Evolutionary conservation across 805 yeast species (phyloP), one percentile per base, ranked within the genome.

Genomic region (Kodamaea neixiangensis): DNA sequence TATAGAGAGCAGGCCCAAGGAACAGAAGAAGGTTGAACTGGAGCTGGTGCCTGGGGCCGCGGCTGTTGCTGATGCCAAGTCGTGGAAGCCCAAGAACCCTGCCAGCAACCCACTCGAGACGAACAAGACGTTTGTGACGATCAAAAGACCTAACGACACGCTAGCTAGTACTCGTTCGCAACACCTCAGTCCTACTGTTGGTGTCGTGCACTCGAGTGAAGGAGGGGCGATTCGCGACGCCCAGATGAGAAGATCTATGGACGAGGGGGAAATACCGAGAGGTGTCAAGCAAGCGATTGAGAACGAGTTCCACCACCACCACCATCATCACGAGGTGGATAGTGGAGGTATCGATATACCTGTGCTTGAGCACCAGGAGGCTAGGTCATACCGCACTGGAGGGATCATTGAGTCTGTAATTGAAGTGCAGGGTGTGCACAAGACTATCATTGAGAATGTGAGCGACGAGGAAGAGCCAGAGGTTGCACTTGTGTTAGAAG

Each of bases 361-460:
- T 11, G 44, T 44, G n/a, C 31, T 51, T 9, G 75, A 71, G 54
- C 59, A 57, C 52, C 68, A 63, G 53, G 75, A 72, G 54, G 56
- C 69, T 15, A 58, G 76, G 37, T 63, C 71, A 3, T 75, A 75
- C 56, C 58, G 78, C 25, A 78, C 85, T 9, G 84, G 84, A 14
- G 86, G 93, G 7, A 84, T 90, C 48, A 79, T 88, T 49, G 97
- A 90, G 68, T 83, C 88, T 38, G 85, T 90, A 14, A 83, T 90
- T n/a, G 87, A 85, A 46, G 87, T 87, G 21, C 84, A 86, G 62
- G 97, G 97, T 48, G 87, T 88, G 17, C 84, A 83, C 59, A 90
- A 90, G 73, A 89, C 96, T 3, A 87, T 90, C 54, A 89, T 90
- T 60, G 93, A 87, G 59, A 85, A 82, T 48, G 76, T 79, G 5